Evolutionary conservation across 331 rosid genomes (phyloP).

Genomic region (Rosa hybrid): DNA sequence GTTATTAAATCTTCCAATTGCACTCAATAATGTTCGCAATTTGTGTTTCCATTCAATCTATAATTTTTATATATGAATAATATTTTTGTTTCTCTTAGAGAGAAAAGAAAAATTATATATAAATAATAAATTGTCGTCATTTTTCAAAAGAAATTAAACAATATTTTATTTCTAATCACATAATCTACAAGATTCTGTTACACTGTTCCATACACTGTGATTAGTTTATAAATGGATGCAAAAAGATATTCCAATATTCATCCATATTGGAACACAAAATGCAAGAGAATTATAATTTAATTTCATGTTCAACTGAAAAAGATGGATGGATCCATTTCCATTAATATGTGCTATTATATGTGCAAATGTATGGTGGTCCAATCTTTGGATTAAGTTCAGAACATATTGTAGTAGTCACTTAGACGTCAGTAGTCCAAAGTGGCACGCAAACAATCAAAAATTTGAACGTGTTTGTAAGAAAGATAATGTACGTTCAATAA

Average conservation of each 20-base stretch:
- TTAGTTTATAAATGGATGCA: not conserved
- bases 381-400: not conserved
- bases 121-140: no score
- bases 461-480: conserved; percentile 1
- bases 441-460: conserved; percentile 13
- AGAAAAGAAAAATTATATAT: no score
- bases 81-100: no score
- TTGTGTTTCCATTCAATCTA: no score
- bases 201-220: no score
- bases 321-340: not conserved
- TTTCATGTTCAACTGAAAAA: not conserved
- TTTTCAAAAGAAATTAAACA: no score
- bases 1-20: no score
- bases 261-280: not conserved
- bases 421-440: conserved; percentile 32
- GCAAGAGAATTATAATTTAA: no score
- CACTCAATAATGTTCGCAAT: no score
- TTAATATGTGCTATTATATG: not conserved
- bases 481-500: conserved; percentile 9
- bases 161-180: no score
- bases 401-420: not conserved
- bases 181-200: no score
- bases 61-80: no score
- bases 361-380: conserved; percentile 8
- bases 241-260: not conserved